These are phyloP conservation scores for Vigna radiata DNA, from an alignment of 306 rosid species.

Conservation along the genomic window DNA sequence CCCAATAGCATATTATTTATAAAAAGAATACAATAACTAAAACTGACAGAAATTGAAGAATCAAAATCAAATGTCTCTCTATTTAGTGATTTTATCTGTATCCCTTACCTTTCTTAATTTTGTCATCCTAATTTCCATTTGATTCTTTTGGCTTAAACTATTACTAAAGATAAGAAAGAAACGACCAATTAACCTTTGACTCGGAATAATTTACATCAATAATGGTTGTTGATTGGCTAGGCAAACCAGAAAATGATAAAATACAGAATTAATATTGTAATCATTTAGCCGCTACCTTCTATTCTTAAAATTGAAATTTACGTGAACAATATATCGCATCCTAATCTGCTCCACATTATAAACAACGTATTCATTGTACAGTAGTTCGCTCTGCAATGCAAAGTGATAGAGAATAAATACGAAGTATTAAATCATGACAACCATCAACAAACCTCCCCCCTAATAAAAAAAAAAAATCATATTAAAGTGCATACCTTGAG, in stretches of 20 bases:
- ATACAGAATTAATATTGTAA: conserved; percentile 14
- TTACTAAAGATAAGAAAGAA: background rate
- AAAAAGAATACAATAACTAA: too few species aligned
- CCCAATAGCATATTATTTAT: too few species aligned
- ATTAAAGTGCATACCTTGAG: conserved; percentile 48
- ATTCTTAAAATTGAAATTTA: conserved; percentile 67
- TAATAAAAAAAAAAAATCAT: background rate
- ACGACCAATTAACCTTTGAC: background rate
- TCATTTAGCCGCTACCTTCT: conserved; percentile 35
- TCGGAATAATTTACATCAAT: conserved; percentile 13
- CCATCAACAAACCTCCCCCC: conserved; percentile 14
- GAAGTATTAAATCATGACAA: background rate
- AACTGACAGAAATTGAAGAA: too few species aligned
- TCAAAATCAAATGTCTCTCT: background rate
- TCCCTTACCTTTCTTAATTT: background rate
- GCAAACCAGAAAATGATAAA: conserved; percentile 29
- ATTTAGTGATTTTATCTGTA: background rate
- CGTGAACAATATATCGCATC: conserved; percentile 86
- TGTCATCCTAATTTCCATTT: conserved; percentile 25
- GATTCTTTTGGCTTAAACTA: background rate
- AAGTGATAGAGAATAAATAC: conserved; percentile 27
- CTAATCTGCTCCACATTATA: conserved; percentile 84
- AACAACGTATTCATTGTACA: conserved; percentile 91
- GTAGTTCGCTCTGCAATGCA: conserved; percentile 65
- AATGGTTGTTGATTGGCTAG: conserved; percentile 9